phyloP scores from a whole-genome alignment of 768 basidiomycete species.

The Suillus clintonianus region DNA sequence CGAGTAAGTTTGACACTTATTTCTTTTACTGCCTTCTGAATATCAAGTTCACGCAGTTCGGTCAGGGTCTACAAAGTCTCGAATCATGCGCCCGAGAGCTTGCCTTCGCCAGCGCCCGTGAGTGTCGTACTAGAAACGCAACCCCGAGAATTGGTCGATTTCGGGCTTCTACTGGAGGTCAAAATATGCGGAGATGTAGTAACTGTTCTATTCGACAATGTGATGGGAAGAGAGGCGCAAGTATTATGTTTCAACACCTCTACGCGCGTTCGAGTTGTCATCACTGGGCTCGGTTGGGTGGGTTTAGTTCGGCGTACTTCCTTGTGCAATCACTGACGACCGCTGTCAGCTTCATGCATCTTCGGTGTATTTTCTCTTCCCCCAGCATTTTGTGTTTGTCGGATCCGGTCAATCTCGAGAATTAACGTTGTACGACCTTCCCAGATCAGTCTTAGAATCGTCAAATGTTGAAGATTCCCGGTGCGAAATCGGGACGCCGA shows the following conservation, averaged over 20 bases:
- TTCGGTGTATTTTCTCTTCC: not conserved
- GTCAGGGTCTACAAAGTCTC: slow-evolving; percentile 26
- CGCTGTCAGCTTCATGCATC: not conserved
- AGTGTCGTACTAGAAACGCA: slow-evolving; percentile 20
- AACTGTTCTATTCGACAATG: slow-evolving; percentile 12
- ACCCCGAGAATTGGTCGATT: slow-evolving; percentile 14
- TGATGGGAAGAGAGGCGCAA: not conserved
- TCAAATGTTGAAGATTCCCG: not conserved
- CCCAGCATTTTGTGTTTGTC: not conserved
- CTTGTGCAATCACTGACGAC: not conserved
- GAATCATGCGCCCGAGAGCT: slow-evolving; percentile 5
- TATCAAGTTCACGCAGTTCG: slow-evolving; percentile 14
- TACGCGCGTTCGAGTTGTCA: not conserved
- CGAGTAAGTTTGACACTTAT: slow-evolving; percentile 19
- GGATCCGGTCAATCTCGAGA: not conserved
- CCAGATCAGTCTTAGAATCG: not conserved
- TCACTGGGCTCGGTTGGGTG: not conserved
- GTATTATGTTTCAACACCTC: not conserved
- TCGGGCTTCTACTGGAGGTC: slow-evolving; percentile 18
- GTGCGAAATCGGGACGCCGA: not conserved
- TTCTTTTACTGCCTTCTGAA: not conserved
- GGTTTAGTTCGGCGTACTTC: not conserved
- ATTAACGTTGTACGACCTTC: not conserved
- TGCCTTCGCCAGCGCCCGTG: not conserved
- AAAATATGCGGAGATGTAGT: slow-evolving; percentile 26